These are phyloP conservation scores for Leishmania martiniquensis DNA, from an alignment of 208 protist species.

Conservation along the genomic window DNA sequence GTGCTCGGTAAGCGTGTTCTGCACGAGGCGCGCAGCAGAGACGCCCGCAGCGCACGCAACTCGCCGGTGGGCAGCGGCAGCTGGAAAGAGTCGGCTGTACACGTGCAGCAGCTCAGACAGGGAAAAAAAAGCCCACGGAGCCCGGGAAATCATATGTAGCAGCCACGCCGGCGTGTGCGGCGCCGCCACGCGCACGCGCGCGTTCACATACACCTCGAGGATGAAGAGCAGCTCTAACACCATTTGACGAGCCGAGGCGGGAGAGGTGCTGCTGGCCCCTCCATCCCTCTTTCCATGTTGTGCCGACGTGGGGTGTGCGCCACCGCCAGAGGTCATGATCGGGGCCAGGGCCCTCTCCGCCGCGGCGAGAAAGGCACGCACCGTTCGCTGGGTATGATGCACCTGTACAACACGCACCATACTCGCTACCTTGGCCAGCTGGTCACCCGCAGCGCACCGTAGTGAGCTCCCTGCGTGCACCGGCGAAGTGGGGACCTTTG, in stretches of 20 bases:
- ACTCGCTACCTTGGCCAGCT: constrained; percentile 4
- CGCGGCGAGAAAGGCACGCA: constrained; percentile 29
- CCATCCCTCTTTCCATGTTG: background rate
- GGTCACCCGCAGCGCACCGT: background rate
- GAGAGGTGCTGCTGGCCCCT: background rate
- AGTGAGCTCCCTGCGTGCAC: background rate
- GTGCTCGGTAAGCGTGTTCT: background rate
- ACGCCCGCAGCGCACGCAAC: background rate
- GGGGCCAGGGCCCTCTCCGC: constrained; percentile 9
- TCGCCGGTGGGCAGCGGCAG: background rate
- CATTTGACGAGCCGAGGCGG: background rate
- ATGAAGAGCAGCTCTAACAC: constrained; percentile 16
- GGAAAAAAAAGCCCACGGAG: background rate
- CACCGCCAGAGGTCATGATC: background rate
- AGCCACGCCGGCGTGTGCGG: constrained; percentile 22
- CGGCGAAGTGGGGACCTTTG: background rate
- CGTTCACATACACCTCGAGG: constrained; percentile 25
- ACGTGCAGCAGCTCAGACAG: constrained; percentile 14
- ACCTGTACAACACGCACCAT: constrained; percentile 19
- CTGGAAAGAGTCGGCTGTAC: constrained; percentile 13
- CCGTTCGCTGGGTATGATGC: constrained; percentile 30
- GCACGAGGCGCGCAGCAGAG: background rate
- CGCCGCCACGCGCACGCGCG: background rate
- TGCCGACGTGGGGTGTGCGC: background rate
- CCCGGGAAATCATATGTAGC: background rate